A percentile compares a stretch with the other conserved stretches of the same genome.
These are phyloP conservation scores for Pseudogymnoascus sp. DNA, from an alignment of 2,329 filamentous ascomycete species.

Conservation along the genomic window DNA sequence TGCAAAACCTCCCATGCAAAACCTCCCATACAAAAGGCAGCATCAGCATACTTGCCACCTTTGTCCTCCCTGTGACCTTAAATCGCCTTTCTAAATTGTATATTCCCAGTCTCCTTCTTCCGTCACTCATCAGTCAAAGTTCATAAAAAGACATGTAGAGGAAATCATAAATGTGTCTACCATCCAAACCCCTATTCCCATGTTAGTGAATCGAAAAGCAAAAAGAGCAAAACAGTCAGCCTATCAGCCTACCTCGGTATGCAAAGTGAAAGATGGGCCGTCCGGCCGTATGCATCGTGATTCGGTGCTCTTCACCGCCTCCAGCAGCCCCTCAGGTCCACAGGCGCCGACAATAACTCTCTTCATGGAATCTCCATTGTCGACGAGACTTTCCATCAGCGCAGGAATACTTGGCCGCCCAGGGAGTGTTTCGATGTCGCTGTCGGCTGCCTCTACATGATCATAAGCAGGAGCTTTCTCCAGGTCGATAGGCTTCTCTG, in stretches of 20 bases:
- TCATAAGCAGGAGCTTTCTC: background rate
- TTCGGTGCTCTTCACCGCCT: slow-evolving; percentile 37
- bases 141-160: background rate
- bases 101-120: background rate
- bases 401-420: slow-evolving; percentile 37
- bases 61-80: background rate
- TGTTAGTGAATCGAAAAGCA: background rate
- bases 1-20: background rate
- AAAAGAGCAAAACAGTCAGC: background rate
- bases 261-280: slow-evolving; percentile 43
- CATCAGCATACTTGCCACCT: background rate
- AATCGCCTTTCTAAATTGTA: background rate
- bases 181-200: background rate
- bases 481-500: background rate
- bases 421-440: slow-evolving; percentile 13
- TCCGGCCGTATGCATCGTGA: slow-evolving; percentile 37
- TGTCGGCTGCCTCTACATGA: slow-evolving; percentile 5
- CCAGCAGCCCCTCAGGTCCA: slow-evolving; percentile 40
- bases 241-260: slow-evolving; percentile 33
- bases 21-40: background rate
- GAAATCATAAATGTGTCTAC: background rate
- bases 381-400: slow-evolving; percentile 34
- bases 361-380: slow-evolving; percentile 28
- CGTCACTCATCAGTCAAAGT: background rate
- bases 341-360: slow-evolving; percentile 41